Evolutionary conservation across 768 basidiomycete species (phyloP), one percentile per base, ranked within the genome.

Genomic region (Pholiota conissans): DNA sequence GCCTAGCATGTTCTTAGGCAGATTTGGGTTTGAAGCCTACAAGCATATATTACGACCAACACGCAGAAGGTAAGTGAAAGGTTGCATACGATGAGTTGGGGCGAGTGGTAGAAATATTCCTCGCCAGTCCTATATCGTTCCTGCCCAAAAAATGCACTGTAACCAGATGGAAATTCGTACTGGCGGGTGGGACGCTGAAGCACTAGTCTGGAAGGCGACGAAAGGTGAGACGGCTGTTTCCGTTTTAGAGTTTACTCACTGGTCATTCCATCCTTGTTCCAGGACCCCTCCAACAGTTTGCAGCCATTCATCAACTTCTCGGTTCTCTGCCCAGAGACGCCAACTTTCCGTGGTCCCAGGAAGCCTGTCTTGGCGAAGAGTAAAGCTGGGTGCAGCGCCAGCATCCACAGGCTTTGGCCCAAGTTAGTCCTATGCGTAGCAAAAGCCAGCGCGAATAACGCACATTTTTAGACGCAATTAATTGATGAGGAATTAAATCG

Each of bases 101-200:
- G 77, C 4, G 83, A 79, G 63, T 95, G 92, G 57, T 80, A 81
- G 79, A 96, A 98, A 71, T 93, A 87, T 57, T 93, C 86, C 72
- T 99, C 97, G 50, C 95, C 91, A 13, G 93, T 86, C 56, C 81
- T 76, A 71, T 86, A 91, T 30, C 96, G 84, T 67, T 98, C 92
- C 8, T 81, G 66, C 0, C 89, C 90, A 72, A 95, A 97, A 66
- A 85, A 86, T 9, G 84, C 79, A 67, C 87, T 93, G 75, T 86
- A 98, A 1, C 97, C 97, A 30, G 92, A 93, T 0, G 97, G 93
- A 76, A 99, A 98, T 74, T 99, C 97, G 74, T 96, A 98, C 61
- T 84, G 88, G 61, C 82, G 82, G 37, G 77, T 70, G 5, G 82
- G 81, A 37, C 84, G 82, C 53, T 79, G 72, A 11, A 79, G 75